These are phyloP conservation scores for Sphaerulina vaccinii DNA, from an alignment of 2,329 filamentous ascomycete genomes.

Conservation along the genomic window DNA sequence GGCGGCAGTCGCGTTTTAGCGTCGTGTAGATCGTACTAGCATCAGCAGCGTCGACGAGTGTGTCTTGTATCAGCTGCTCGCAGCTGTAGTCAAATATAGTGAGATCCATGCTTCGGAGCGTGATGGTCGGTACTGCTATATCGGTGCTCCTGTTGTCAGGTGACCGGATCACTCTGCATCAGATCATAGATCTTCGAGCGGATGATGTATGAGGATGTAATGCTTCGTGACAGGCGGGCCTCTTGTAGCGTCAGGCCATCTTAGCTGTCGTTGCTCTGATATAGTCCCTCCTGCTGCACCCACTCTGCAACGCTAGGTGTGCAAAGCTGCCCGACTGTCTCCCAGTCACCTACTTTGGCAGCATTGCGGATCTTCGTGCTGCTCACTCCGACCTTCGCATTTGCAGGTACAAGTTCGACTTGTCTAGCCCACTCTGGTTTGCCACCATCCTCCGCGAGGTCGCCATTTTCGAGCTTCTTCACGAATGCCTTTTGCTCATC, in stretches of 20 bases:
- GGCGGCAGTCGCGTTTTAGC: too few relatives aligned
- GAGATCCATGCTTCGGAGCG: too few relatives aligned
- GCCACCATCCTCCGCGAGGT: conserved; percentile 55
- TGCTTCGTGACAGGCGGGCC: too few relatives aligned
- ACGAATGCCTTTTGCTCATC: conserved; percentile 58
- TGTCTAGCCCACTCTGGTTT: conserved; percentile 57
- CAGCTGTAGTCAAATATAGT: too few relatives aligned
- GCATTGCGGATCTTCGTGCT: conserved; percentile 64
- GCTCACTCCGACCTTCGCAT: conserved; percentile 51
- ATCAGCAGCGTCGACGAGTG: too few relatives aligned
- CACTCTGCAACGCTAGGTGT: conserved; percentile 57
- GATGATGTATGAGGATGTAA: too few relatives aligned
- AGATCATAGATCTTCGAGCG: too few relatives aligned
- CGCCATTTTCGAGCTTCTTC: conserved; percentile 46
- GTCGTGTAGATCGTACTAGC: too few relatives aligned
- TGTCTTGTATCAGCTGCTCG: too few relatives aligned
- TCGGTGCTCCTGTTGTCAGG: too few relatives aligned
- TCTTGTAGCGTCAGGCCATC: conserved; percentile 37
- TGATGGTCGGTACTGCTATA: too few relatives aligned
- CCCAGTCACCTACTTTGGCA: conserved; percentile 50
- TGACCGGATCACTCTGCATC: too few relatives aligned
- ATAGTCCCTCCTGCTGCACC: conserved; percentile 58
- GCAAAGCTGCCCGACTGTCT: conserved; percentile 54
- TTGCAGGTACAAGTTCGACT: conserved; percentile 60
- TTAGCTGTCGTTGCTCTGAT: conserved; percentile 42